Conservation (phyloP, 306 rosid genomes). For the Ammopiptanthus mongolicus region DNA sequence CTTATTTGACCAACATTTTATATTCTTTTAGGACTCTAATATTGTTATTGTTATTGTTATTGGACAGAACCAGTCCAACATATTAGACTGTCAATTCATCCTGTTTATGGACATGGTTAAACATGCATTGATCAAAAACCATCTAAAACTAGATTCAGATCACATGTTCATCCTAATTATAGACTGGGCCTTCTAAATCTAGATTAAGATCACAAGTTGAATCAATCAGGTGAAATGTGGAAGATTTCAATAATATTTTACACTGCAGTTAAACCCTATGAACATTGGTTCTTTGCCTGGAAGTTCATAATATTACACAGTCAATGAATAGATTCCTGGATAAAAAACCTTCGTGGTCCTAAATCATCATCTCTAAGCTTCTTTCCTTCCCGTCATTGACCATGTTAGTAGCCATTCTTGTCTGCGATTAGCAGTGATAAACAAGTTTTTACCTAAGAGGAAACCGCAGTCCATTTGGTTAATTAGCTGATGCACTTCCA, state of each 20-base stretch:
- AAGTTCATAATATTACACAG: neutral
- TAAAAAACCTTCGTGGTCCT: neutral
- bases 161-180: neutral
- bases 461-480: neutral
- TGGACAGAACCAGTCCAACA: neutral
- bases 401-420: neutral
- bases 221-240: neutral
- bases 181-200: neutral
- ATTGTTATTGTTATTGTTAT: neutral
- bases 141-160: neutral
- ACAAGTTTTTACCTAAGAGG: neutral
- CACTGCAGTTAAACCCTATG: neutral
- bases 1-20: neutral
- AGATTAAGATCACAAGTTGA: neutral
- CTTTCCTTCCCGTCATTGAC: conserved; percentile 1
- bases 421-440: neutral
- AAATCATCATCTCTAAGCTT: neutral
- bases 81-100: conserved; percentile 1
- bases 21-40: neutral
- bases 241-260: neutral
- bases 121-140: neutral
- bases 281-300: neutral
- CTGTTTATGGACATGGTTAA: neutral
- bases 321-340: neutral
- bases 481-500: neutral